These are phyloP conservation scores for Cajanus cajan DNA, from an alignment of 306 rosid genomes.

Conservation along the genomic window DNA sequence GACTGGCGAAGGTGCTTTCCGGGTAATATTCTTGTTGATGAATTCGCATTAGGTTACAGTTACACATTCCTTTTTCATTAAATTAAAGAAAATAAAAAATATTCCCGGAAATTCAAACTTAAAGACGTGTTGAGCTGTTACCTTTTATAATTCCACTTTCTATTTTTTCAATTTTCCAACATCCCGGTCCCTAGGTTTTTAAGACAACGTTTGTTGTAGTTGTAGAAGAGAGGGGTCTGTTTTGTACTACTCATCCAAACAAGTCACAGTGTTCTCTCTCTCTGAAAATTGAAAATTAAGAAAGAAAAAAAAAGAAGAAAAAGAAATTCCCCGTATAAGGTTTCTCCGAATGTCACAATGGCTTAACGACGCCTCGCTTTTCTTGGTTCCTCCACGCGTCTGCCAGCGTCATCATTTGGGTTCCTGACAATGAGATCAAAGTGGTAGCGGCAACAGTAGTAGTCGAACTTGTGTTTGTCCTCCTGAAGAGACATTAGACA, in stretches of 20 bases:
- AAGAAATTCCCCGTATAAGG: slow-evolving; percentile 19
- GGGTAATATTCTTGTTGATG: slow-evolving; percentile 32
- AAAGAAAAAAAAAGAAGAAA: too few relatives aligned
- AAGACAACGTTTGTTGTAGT: slow-evolving; percentile 42
- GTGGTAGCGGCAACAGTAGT: not conserved
- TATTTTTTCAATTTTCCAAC: not conserved
- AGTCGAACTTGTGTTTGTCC: too few relatives aligned
- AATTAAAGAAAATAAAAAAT: not conserved
- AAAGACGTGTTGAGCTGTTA: slow-evolving; percentile 89
- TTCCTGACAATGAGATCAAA: slow-evolving; percentile 66
- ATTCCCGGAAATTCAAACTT: slow-evolving; percentile 36
- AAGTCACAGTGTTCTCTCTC: not conserved
- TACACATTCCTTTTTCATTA: not conserved
- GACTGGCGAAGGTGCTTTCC: slow-evolving; percentile 40
- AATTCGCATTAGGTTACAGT: not conserved
- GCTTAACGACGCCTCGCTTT: slow-evolving; percentile 46
- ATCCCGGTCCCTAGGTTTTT: slow-evolving; percentile 9
- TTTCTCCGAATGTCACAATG: slow-evolving; percentile 59
- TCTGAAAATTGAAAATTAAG: not conserved
- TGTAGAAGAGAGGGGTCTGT: slow-evolving; percentile 47
- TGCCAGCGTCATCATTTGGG: slow-evolving; percentile 17
- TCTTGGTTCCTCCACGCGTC: slow-evolving; percentile 59
- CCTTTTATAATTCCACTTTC: slow-evolving; percentile 23
- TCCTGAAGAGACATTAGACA: too few relatives aligned
- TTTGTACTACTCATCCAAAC: slow-evolving; percentile 44